Conservation (phyloP, 306 rosid genomes). For the Dryas octopetala region DNA sequence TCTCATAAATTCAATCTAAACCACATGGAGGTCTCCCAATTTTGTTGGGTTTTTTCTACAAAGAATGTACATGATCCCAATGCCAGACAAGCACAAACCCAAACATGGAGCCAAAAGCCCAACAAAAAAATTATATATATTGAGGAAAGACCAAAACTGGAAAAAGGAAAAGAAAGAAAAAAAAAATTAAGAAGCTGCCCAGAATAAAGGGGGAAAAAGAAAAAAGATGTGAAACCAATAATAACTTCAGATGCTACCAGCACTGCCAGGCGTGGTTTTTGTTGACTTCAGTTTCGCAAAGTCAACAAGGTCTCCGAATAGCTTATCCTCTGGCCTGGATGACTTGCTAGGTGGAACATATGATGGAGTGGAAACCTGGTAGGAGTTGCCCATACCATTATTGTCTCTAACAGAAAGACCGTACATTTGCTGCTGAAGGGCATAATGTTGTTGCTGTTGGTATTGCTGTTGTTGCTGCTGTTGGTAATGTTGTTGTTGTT, state of each 20-base stretch:
- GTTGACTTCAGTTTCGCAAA: constrained; percentile 76
- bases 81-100: constrained; percentile 48
- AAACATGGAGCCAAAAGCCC: constrained; percentile 35
- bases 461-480: constrained; percentile 43
- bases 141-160: constrained; percentile 21
- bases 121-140: constrained; percentile 31
- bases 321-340: constrained; percentile 85
- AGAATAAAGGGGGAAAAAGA: constrained; percentile 20
- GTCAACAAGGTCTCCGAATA: constrained; percentile 93
- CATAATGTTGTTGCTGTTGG: constrained; percentile 24
- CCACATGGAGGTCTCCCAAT: constrained; percentile 27
- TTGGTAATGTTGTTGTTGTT: neutral
- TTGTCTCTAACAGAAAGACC: constrained; percentile 70
- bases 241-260: constrained; percentile 52
- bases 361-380: constrained; percentile 68
- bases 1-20: constrained; percentile 29
- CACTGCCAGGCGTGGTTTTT: constrained; percentile 57
- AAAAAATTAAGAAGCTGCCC: constrained; percentile 31
- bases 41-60: constrained; percentile 36
- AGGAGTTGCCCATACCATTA: constrained; percentile 47
- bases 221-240: constrained; percentile 23
- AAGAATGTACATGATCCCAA: constrained; percentile 61
- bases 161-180: constrained; percentile 15
- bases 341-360: constrained; percentile 66
- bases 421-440: constrained; percentile 78